These are phyloP conservation scores for Russula lepida DNA, from an alignment of 768 basidiomycete genomes.

Conservation along the genomic window DNA sequence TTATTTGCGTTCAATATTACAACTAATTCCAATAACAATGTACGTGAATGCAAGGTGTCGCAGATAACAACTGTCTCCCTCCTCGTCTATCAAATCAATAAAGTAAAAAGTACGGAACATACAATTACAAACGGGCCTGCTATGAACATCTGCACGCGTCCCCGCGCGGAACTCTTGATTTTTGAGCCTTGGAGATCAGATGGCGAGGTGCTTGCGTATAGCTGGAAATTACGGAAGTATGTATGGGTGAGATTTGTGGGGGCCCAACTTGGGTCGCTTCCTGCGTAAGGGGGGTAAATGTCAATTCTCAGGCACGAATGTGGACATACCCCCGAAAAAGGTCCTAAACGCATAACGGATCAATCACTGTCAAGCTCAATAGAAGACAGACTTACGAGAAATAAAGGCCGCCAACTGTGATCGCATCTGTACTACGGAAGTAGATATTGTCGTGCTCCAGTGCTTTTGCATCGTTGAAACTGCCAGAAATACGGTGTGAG, in stretches of 20 bases:
- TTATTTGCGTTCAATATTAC: not conserved
- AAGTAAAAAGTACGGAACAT: not conserved
- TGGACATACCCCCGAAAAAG: slow-evolving; percentile 63
- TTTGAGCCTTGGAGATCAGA: slow-evolving; percentile 13
- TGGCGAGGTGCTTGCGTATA: slow-evolving; percentile 31
- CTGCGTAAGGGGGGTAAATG: slow-evolving; percentile 27
- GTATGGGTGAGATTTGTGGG: slow-evolving; percentile 58
- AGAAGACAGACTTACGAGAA: slow-evolving; percentile 44
- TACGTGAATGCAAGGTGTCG: not conserved
- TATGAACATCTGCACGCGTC: not conserved
- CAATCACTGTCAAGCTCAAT: not conserved
- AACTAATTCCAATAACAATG: not conserved
- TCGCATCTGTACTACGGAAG: slow-evolving; percentile 44
- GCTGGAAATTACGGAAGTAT: slow-evolving; percentile 66
- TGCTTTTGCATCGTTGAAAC: slow-evolving; percentile 62
- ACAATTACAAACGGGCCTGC: not conserved
- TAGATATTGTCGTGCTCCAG: slow-evolving; percentile 54
- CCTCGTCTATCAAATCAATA: not conserved
- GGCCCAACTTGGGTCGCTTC: slow-evolving; percentile 63
- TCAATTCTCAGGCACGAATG: not conserved
- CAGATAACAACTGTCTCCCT: not conserved
- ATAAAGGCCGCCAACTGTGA: slow-evolving; percentile 61
- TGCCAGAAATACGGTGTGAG: slow-evolving; percentile 23
- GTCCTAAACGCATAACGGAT: slow-evolving; percentile 37
- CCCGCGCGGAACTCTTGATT: slow-evolving; percentile 1